These are phyloP conservation scores for Ustilago hordei DNA, from an alignment of 1,284 basidiomycete genomes.

Conservation along the genomic window DNA sequence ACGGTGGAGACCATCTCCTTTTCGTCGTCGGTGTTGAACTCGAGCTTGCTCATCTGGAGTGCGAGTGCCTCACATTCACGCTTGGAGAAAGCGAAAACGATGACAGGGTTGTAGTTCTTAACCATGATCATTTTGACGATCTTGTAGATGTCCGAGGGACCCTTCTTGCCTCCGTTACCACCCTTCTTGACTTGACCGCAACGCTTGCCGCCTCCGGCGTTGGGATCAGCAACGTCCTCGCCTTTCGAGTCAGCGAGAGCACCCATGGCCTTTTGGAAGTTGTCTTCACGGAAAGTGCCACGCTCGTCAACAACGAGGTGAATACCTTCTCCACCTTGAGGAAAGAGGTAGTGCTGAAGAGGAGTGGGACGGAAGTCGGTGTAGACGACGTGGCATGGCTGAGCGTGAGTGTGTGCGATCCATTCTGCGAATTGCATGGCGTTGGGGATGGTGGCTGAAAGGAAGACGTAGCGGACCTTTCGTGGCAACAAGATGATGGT, in stretches of 20 bases:
- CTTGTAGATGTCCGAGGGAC: constrained; percentile 97
- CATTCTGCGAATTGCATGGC: constrained; percentile 99
- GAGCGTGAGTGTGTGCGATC: constrained; percentile 96
- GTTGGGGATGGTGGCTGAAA: constrained; percentile 99
- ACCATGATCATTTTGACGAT: constrained; percentile 99
- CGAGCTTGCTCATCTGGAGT: constrained; percentile 90
- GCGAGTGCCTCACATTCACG: constrained; percentile 96
- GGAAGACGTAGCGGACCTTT: constrained; percentile 95
- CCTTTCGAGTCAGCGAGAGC: constrained; percentile 81
- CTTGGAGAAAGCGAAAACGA: constrained; percentile 98
- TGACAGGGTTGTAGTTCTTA: constrained; percentile 98
- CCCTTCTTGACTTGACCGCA: constrained; percentile 80
- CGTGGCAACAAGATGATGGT: constrained; percentile 98
- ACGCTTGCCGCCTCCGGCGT: constrained; percentile 78
- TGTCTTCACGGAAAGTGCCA: constrained; percentile 95
- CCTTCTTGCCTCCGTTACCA: constrained; percentile 93
- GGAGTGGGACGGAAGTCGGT: constrained; percentile 99
- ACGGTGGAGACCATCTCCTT: constrained; percentile 88
- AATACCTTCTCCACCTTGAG: constrained; percentile 94
- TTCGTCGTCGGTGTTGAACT: constrained; percentile 95
- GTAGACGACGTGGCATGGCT: constrained; percentile 99
- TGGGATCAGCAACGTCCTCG: constrained; percentile 90
- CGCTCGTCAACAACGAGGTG: constrained; percentile 98
- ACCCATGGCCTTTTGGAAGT: constrained; percentile 98
- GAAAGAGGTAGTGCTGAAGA: constrained; percentile 97